A percentile compares a stretch with the other conserved stretches of the same genome.
phyloP scores from a whole-genome alignment of 2,329 filamentous ascomycete genomes.

The Talaromyces funiculosus region DNA sequence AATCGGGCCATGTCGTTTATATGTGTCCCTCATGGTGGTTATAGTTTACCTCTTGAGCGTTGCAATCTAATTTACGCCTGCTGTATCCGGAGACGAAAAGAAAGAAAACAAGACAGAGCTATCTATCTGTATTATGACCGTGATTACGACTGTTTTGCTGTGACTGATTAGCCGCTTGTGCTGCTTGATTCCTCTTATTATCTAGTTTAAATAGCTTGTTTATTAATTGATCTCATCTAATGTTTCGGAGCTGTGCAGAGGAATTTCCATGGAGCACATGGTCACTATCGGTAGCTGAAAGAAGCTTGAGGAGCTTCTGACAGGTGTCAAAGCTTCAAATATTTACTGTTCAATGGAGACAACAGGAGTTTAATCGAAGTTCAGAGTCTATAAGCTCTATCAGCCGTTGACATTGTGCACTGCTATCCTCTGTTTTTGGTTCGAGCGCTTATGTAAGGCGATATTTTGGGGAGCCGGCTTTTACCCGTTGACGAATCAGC shows the following conservation, averaged over 20 bases:
- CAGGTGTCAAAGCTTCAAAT: neutral
- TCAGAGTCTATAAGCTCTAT: neutral
- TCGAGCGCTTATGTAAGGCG: neutral
- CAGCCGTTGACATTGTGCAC: neutral
- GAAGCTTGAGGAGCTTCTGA: neutral
- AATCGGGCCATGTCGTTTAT: neutral
- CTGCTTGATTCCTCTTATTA: neutral
- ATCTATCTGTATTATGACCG: constrained; percentile 1
- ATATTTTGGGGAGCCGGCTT: neutral
- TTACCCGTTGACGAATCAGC: neutral
- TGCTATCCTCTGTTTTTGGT: neutral
- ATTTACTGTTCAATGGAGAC: neutral
- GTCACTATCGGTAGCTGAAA: too few relatives aligned
- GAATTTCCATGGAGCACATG: neutral
- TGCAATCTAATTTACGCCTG: neutral
- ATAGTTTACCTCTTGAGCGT: neutral
- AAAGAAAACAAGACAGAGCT: neutral
- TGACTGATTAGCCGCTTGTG: neutral
- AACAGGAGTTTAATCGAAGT: neutral
- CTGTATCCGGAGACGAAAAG: neutral
- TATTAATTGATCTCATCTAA: neutral
- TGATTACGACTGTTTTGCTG: constrained; percentile 6
- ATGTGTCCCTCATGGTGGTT: constrained; percentile 21
- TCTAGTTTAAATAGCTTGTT: neutral
- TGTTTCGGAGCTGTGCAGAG: too few relatives aligned